Base-by-base conservation (phyloP, 2,329 filamentous ascomycete genomes). In the Coleophoma crateriformis region DNA sequence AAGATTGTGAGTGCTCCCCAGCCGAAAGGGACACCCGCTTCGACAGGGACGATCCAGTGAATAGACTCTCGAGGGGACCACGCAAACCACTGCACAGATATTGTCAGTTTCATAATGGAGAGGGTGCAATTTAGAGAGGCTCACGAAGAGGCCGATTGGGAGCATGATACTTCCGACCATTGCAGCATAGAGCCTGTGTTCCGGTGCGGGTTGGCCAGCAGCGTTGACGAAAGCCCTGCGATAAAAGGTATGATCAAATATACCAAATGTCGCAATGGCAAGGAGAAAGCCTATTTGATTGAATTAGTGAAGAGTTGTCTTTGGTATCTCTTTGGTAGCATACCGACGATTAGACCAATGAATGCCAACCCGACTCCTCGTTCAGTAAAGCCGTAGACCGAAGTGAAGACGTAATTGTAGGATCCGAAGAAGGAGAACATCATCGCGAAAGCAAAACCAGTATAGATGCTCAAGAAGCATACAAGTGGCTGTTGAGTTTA, bases 1-100 rank as follows among this genome's bases (percentile, higher is more conserved):
- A 84, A 84, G 2, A 85, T 67, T 51, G 73, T 78, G 1, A 84
- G 63, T 55, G 82, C 83, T 1, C 80, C 81, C 72, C 76, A 81
- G 0, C 77, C 77, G 57, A 84, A 84, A 0, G 75, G 68, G 3
- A 81, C 66, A 7, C 79, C 76, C 4, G 77, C 74, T 0, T 76
- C 62, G 0, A 74, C 70, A 0, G 77, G 72, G 19, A 72, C 71
- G 0, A 71, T 73, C 76, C 78, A 82, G 3, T 71, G 70, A 1
- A 76, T 60, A 7, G 67, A 67, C 1, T 55, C 50, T 4, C 68
- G 63, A 0, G 76, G 74, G 1, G 75, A 74, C 81, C 81, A 84
- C 1, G 72, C 78, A 54, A 81, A 81, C 78, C 80, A 81, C 35
- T 38, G 35, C 14, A 17, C 15, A 38, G 15, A 38, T 38, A 38